phyloP scores from a whole-genome alignment of 2,329 filamentous ascomycete genomes.

The Kalaharituber pfeilii region DNA sequence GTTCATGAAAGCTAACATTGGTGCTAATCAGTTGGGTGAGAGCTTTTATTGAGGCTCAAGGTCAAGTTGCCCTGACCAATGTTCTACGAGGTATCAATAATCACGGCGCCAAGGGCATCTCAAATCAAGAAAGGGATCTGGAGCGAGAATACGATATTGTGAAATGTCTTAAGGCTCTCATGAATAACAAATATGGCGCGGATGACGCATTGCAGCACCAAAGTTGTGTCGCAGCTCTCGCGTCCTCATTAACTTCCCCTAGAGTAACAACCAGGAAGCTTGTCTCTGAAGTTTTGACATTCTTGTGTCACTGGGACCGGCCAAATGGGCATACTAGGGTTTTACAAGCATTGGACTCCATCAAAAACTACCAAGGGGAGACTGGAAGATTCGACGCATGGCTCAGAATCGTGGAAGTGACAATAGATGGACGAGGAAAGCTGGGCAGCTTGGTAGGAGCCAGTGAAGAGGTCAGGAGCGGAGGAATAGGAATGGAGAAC shows the following conservation, averaged over 20 bases:
- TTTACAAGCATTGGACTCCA: constrained; percentile 76
- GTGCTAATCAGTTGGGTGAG: constrained; percentile 64
- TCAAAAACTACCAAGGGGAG: constrained; percentile 74
- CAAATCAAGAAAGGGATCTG: constrained; percentile 55
- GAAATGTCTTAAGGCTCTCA: constrained; percentile 89
- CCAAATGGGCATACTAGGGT: constrained; percentile 84
- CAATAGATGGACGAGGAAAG: constrained; percentile 89
- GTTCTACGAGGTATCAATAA: constrained; percentile 87
- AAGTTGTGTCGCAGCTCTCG: constrained; percentile 74
- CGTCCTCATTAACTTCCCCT: constrained; percentile 71
- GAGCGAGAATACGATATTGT: constrained; percentile 93
- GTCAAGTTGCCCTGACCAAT: constrained; percentile 88
- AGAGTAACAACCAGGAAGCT: constrained; percentile 83
- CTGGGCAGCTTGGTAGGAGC: constrained; percentile 97
- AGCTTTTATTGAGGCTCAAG: constrained; percentile 90
- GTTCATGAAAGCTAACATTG: constrained; percentile 1
- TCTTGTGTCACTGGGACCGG: constrained; percentile 84
- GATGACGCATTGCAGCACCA: constrained; percentile 86
- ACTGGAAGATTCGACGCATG: constrained; percentile 94
- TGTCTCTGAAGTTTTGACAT: constrained; percentile 89
- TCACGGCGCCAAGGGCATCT: constrained; percentile 42
- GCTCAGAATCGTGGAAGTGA: constrained; percentile 97
- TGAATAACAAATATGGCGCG: constrained; percentile 99
- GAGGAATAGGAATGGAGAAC: constrained; percentile 97
- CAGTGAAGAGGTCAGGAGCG: constrained; percentile 86